Base-by-base conservation (phyloP, 2,329 filamentous ascomycete species). In the Scopulariopsis brevicaulis region DNA sequence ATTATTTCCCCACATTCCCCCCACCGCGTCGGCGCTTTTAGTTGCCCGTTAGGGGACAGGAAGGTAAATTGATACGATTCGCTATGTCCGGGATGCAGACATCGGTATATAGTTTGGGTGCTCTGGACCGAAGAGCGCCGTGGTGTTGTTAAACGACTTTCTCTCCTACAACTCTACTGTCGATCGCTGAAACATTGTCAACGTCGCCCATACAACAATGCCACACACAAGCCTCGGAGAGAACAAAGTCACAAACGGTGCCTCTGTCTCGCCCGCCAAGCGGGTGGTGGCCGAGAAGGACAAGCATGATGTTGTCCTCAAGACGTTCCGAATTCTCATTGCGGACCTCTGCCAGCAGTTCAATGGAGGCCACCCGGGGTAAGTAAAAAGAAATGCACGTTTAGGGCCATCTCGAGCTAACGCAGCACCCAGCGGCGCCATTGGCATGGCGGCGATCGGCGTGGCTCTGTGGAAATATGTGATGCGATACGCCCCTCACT, bases 401-500 rank as follows among this genome's bases (percentile, higher is more conserved):
- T 35, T 56, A 48, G 20, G n/a, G 5, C 14, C 3, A 12, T 2
- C 6, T 22, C 6, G 11, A 4, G 15, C 50, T 55, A 37, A 54
- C 52, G 6, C 35, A 20, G 34, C 37, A 1, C 2, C 37, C 20
- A 71, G 69, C 25, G 66, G 69, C 46, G 79, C 78, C 20, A 83
- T 84, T 66, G 83, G 83, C 73, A 84, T 97, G 90, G 94, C 94
- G 70, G 93, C 94, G 62, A 85, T 92, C 70, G 87, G 93, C 74
- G 94, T 97, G 82, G 90, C 97, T 69, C 85, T 99, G 64, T 99
- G 90, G 81, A 96, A 96, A 85, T 95, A 94, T 77, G 94, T 96
- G 83, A 90, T 99, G 90, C 95, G 79, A 74, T 99, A 96, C 84
- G 99, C 97, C 87, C 94, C 94, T 69, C 95, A 96, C 86, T 96